Base-by-base conservation (phyloP, 148 eudicot genomes). In the Salicornia ramosissima region DNA sequence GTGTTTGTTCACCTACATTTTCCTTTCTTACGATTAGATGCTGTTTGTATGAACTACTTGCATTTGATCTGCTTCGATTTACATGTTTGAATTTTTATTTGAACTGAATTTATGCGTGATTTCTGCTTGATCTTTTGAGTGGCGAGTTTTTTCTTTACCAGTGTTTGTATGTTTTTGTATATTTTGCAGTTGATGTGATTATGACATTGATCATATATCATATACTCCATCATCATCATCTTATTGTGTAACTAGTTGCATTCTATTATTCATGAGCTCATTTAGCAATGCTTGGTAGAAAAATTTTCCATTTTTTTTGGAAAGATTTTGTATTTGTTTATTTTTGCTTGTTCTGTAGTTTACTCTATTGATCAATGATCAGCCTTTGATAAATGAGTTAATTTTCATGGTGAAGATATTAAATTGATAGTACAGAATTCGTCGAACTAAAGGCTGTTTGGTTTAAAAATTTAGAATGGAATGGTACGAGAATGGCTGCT, bases 1-100 rank as follows among this genome's bases (percentile, higher is more conserved):
- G 43, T 60, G 64, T 60, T 34, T 33, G 64, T 62, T 62, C 65
- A 62, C 65, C 65, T 62, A 62, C 65, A 62, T 62, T 61, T 62
- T 5, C 24, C 21, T 33, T 2, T 10, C n/a, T n/a, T n/a, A n/a
- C n/a, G 40, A 36, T 4, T 36, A 62, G n/a, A n/a, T 61, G 65
- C 11, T 61, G 47, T 10, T 46, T 34, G 8, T n/a, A n/a, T n/a
- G n/a, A n/a, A n/a, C 0, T 61, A 61, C 4, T 34, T n/a, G 21
- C 46, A 36, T 61, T 36, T 61, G 42, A 59, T 34, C 43, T 31
- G 25, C 6, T 60, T 58, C 6, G 10, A 31, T 29, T 57, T 54
- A 3, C 24, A 52, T 6, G 6, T 50, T 16, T 50, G 19, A 15
- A 15, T 50, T n/a, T 16, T 5, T 50, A n/a, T n/a, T n/a, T n/a